phyloP scores from a whole-genome alignment of 2,329 filamentous ascomycete species.

The Claviceps purpurea region DNA sequence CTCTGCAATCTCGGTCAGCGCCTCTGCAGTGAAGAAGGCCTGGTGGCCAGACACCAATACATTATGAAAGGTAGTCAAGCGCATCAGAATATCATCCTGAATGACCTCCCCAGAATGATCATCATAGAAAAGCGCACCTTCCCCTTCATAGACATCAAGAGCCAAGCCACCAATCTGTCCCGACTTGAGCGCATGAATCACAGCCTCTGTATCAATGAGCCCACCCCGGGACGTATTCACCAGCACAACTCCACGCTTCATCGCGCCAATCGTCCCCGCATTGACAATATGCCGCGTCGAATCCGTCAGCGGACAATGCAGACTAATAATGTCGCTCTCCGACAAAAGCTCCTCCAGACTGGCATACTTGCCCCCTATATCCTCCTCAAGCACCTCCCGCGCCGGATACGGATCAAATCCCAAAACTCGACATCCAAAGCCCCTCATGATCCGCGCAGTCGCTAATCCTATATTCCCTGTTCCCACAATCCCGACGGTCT shows the following conservation, averaged over 20 bases:
- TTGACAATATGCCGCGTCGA: constrained; percentile 49
- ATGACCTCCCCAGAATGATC: constrained; percentile 53
- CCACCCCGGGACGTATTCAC: constrained; percentile 58
- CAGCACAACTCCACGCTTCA: constrained; percentile 48
- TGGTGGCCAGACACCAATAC: constrained; percentile 55
- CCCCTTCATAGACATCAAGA: constrained; percentile 56
- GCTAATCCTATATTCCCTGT: constrained; percentile 52
- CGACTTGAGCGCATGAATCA: constrained; percentile 47
- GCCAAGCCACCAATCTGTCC: constrained; percentile 48
- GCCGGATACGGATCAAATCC: constrained; percentile 45
- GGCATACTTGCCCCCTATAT: constrained; percentile 39
- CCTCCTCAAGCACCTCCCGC: constrained; percentile 27
- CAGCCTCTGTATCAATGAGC: constrained; percentile 45
- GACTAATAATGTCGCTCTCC: constrained; percentile 45
- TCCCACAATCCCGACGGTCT: constrained; percentile 54
- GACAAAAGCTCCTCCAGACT: constrained; percentile 40
- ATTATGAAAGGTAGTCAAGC: constrained; percentile 55
- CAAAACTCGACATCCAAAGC: constrained; percentile 50
- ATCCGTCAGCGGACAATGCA: constrained; percentile 53
- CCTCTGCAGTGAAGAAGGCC: constrained; percentile 56
- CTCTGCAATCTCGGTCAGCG: constrained; percentile 48
- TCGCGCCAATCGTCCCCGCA: constrained; percentile 32
- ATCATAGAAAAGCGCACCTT: constrained; percentile 50
- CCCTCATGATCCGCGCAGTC: constrained; percentile 46
- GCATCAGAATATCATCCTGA: constrained; percentile 51